Percentiles rank a stretch among this genome's conserved stretches.
Evolutionary conservation across 192 early-diverging fungal genomes (phyloP).

Genomic region (Tieghemiomyces parasiticus): DNA sequence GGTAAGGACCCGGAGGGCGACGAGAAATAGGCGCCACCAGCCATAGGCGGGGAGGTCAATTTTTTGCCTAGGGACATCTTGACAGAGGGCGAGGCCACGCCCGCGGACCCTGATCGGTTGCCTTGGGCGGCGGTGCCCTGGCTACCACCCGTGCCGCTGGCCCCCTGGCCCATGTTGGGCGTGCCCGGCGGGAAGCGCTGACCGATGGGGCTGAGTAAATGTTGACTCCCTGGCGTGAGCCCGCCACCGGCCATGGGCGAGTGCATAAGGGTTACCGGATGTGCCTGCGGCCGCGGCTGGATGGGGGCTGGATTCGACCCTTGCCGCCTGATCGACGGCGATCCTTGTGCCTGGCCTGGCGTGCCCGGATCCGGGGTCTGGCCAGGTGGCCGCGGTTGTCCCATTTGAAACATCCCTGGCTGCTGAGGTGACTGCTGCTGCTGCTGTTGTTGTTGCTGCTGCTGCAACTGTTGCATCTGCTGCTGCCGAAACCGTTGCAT

Average conservation of each 20-base stretch:
- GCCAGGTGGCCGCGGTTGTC: neutral
- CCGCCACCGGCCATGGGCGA: no score
- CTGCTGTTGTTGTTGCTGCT: conserved; percentile 5
- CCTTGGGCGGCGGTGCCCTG: no score
- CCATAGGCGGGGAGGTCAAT: neutral
- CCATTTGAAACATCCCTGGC: neutral
- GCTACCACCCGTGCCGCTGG: no score
- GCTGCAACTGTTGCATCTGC: neutral
- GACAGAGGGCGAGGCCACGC: no score
- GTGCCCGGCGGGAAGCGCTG: no score
- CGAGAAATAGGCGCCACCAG: neutral
- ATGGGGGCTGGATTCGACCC: neutral
- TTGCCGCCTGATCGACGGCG: neutral
- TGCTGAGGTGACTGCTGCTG: neutral
- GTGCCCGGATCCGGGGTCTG: neutral
- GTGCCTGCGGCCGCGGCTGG: conserved; percentile 2
- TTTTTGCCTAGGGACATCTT: neutral
- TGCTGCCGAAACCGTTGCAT: neutral
- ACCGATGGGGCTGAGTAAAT: no score
- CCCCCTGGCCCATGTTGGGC: no score
- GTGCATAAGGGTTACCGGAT: neutral
- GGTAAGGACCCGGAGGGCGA: no score
- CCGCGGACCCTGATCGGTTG: no score
- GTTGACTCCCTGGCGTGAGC: no score
- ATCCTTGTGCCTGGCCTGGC: neutral